Evolutionary conservation across 345 rosid species (phyloP).

Genomic region (Melaleuca quinquenervia): DNA sequence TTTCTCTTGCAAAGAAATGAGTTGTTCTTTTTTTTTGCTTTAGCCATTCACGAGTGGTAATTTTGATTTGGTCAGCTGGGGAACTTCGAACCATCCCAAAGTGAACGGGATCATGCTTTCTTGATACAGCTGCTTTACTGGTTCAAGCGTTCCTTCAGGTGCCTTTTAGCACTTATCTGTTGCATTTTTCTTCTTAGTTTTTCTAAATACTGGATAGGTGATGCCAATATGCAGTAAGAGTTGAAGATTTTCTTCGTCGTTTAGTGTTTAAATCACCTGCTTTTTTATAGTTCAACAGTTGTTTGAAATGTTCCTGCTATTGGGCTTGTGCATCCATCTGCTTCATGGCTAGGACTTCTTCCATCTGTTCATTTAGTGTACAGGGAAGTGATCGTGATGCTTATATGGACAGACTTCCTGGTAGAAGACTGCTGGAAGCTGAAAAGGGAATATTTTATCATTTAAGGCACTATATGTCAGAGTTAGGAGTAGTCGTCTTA

Average conservation of each 20-base stretch:
- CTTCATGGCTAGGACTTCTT: neutral
- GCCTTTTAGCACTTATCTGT: no score
- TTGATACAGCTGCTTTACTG: slow-evolving; percentile 92
- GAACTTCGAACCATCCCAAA: slow-evolving; percentile 48
- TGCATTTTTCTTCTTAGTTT: neutral
- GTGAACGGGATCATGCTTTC: slow-evolving; percentile 66
- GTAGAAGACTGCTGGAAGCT: neutral
- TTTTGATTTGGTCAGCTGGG: slow-evolving; percentile 51
- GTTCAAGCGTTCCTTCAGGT: slow-evolving; percentile 91
- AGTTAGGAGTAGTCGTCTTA: neutral
- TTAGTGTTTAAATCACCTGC: neutral
- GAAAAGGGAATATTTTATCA: neutral
- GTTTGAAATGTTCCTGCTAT: neutral
- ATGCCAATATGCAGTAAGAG: neutral
- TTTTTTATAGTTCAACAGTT: neutral
- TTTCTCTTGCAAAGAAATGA: neutral
- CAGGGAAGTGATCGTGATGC: neutral
- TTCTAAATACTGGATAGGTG: neutral
- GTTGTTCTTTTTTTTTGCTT: neutral
- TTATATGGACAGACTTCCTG: neutral
- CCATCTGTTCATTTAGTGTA: neutral
- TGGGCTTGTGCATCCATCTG: neutral
- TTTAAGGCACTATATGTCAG: neutral
- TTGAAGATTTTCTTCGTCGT: neutral
- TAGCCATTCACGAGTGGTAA: neutral